Conservation (phyloP, 352 stramenopile genomes). For the Globisporangium camurandrum region DNA sequence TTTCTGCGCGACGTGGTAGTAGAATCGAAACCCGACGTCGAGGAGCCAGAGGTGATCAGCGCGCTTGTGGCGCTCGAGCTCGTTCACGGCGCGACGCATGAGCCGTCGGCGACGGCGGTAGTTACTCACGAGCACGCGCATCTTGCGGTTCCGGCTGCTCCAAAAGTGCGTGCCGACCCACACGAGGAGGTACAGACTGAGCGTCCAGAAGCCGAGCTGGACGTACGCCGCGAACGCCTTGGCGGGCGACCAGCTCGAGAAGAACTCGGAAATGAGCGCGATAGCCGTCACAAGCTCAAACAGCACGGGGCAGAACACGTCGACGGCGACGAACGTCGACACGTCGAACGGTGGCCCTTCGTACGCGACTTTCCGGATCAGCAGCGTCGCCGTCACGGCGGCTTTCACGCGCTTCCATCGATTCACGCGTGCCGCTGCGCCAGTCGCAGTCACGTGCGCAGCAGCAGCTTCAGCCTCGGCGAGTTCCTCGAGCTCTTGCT, state of each 20-base stretch:
- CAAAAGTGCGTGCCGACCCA: slow-evolving; percentile 77
- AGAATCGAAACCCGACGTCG: slow-evolving; percentile 70
- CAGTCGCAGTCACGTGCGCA: slow-evolving; percentile 4
- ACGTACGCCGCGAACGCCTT: slow-evolving; percentile 66
- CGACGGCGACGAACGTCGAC: slow-evolving; percentile 69
- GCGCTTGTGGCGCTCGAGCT: slow-evolving; percentile 52
- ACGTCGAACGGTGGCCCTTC: slow-evolving; percentile 55
- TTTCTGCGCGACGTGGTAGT: slow-evolving; percentile 41
- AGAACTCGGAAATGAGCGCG: slow-evolving; percentile 40
- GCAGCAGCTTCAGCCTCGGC: slow-evolving; percentile 16
- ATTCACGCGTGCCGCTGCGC: slow-evolving; percentile 16
- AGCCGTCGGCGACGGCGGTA: slow-evolving; percentile 56
- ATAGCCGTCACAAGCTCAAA: slow-evolving; percentile 57
- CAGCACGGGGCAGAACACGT: slow-evolving; percentile 63
- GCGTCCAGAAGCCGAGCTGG: slow-evolving; percentile 55
- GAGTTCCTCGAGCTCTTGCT: slow-evolving; percentile 21
- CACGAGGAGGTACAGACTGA: slow-evolving; percentile 47
- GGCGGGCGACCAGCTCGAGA: slow-evolving; percentile 44
- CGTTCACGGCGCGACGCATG: slow-evolving; percentile 39
- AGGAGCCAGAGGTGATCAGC: slow-evolving; percentile 63
- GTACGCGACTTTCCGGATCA: slow-evolving; percentile 50
- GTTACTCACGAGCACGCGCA: slow-evolving; percentile 68
- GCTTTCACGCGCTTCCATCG: slow-evolving; percentile 50
- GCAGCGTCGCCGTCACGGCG: slow-evolving; percentile 44
- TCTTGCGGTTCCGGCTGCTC: slow-evolving; percentile 71